phyloP scores from a whole-genome alignment of 2,329 filamentous ascomycete species.

The Claviceps digitariae region DNA sequence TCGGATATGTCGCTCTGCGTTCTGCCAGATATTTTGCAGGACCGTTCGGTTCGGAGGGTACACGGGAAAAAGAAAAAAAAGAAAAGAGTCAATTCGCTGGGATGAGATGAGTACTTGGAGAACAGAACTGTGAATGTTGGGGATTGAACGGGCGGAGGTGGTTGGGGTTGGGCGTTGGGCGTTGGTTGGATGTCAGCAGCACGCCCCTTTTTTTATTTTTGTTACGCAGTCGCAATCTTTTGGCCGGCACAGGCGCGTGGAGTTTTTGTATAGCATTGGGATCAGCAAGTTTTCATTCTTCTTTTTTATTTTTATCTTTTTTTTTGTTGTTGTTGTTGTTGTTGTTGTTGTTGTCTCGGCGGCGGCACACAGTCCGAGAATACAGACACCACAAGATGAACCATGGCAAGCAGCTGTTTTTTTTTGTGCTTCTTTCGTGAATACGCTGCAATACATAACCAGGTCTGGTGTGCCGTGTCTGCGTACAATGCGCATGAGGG shows the following conservation, averaged over 20 bases:
- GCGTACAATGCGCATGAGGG: too few species aligned
- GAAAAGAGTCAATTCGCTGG: too few species aligned
- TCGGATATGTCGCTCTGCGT: too few species aligned
- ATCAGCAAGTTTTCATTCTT: conserved; percentile 6
- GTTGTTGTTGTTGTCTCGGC: not conserved
- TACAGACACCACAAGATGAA: not conserved
- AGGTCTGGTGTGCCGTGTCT: too few species aligned
- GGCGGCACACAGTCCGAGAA: not conserved
- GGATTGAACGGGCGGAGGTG: not conserved
- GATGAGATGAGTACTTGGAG: not conserved
- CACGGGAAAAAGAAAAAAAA: too few species aligned
- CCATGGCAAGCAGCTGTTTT: too few species aligned
- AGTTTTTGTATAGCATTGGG: conserved; percentile 13
- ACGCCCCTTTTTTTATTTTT: too few species aligned
- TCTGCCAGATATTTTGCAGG: too few species aligned
- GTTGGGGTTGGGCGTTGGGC: not conserved
- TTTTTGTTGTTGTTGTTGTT: not conserved
- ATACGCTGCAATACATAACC: too few species aligned
- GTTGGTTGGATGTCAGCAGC: not conserved
- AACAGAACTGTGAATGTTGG: not conserved
- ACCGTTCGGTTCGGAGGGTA: too few species aligned
- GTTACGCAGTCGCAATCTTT: not conserved
- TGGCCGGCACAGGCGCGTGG: conserved; percentile 9
- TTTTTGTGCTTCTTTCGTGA: too few species aligned
- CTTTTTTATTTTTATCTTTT: not conserved